These are phyloP conservation scores for Plasmodiophora brassicae DNA, from an alignment of 208 protist genomes.

Conservation along the genomic window DNA sequence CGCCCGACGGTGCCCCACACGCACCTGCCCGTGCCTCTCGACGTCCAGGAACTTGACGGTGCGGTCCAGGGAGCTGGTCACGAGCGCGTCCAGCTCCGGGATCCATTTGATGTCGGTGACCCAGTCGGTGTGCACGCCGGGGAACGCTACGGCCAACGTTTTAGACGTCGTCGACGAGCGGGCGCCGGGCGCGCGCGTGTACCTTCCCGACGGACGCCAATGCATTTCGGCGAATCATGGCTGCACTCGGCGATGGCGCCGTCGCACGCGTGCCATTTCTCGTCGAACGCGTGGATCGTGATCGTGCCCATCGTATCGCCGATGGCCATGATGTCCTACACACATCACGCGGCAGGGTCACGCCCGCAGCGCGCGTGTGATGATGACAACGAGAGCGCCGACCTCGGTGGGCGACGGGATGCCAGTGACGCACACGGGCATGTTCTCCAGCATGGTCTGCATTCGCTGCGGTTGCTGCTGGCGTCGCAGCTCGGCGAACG, in stretches of 20 bases:
- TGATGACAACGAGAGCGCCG: too few relatives aligned
- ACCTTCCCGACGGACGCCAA: neutral
- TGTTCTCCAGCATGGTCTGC: neutral
- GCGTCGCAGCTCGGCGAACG: neutral
- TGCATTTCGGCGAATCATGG: neutral
- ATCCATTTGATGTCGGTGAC: slow-evolving; percentile 32
- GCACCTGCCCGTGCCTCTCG: too few relatives aligned
- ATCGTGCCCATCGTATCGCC: neutral
- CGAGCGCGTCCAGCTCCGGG: slow-evolving; percentile 29
- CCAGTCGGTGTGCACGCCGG: slow-evolving; percentile 29
- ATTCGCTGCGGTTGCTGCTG: neutral
- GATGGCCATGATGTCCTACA: slow-evolving; percentile 12
- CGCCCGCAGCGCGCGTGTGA: too few relatives aligned
- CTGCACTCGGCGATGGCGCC: neutral
- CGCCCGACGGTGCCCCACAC: too few relatives aligned
- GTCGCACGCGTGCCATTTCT: slow-evolving; percentile 29
- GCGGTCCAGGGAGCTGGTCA: slow-evolving; percentile 36
- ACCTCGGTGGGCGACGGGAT: neutral
- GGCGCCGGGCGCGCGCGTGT: too few relatives aligned
- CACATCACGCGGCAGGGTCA: too few relatives aligned
- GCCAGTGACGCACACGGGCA: neutral
- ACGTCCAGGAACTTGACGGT: slow-evolving; percentile 26
- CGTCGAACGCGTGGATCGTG: neutral
- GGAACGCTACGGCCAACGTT: too few relatives aligned
- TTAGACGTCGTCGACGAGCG: too few relatives aligned